Conservation (phyloP, 2,329 filamentous ascomycete genomes). For the Claviceps sp. region DNA sequence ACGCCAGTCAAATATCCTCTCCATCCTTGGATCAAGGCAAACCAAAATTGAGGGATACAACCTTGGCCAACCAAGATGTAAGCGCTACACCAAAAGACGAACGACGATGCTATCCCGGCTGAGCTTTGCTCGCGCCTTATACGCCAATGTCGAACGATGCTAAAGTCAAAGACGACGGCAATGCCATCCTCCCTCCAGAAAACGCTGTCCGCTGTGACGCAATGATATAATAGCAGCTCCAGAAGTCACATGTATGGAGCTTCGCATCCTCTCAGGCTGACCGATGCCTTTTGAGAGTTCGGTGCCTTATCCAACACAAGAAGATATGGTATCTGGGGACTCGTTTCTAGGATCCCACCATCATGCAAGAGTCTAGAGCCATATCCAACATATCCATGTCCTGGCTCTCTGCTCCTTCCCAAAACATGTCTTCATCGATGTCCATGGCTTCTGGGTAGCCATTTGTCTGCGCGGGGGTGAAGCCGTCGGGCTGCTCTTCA, state of each 20-base stretch:
- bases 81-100: not conserved
- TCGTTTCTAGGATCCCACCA: conserved; percentile 25
- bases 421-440: conserved; percentile 42
- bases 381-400: conserved; percentile 41
- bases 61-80: not conserved
- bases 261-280: not conserved
- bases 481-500: conserved; percentile 15
- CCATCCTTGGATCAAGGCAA: not conserved
- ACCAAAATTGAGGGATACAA: not conserved
- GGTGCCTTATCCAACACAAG: not conserved
- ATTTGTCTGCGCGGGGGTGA: conserved; percentile 28
- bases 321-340: not conserved
- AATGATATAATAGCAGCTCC: not conserved
- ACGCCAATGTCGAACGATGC: conserved; percentile 3
- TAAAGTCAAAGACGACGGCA: not conserved
- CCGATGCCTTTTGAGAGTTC: not conserved
- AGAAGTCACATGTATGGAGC: not conserved
- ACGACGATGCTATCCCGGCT: not conserved
- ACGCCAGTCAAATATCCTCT: conserved; percentile 1
- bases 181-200: not conserved
- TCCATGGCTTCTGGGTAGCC: conserved; percentile 45
- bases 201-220: not conserved
- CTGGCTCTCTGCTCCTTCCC: conserved; percentile 44
- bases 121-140: not conserved
- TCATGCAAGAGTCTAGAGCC: conserved; percentile 43